These are phyloP conservation scores for Lodderomyces pseudojiufengensis DNA, from an alignment of 1,139 yeast genomes.

Conservation along the genomic window DNA sequence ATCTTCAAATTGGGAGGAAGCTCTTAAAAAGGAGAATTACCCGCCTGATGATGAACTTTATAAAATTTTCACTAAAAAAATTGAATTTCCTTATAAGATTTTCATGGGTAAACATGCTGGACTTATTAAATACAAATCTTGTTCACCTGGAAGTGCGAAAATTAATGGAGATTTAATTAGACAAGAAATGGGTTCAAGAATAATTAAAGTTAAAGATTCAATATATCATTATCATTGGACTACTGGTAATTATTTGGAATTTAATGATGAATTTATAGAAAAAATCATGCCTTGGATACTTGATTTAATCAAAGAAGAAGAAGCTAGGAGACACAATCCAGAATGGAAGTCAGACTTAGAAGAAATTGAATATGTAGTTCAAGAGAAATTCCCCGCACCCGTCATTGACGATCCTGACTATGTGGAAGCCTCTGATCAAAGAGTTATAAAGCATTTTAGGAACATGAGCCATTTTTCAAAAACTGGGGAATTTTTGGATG, in stretches of 20 bases:
- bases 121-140: neutral
- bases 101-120: neutral
- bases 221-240: neutral
- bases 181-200: neutral
- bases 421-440: too few species aligned
- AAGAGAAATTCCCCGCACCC: too few species aligned
- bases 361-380: too few species aligned
- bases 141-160: neutral
- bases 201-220: neutral
- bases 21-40: neutral
- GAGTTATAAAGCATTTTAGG: too few species aligned
- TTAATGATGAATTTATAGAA: neutral
- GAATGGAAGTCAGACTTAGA: too few species aligned
- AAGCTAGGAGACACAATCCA: neutral
- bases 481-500: too few species aligned
- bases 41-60: neutral
- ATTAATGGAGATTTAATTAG: conserved; percentile 1
- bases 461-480: too few species aligned
- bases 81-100: conserved; percentile 1
- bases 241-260: neutral
- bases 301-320: neutral
- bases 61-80: neutral
- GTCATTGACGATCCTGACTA: too few species aligned
- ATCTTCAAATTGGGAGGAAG: neutral
- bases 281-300: neutral